These are phyloP conservation scores for Alopecurus myosuroides DNA, from an alignment of 176 grass and related monocot genomes.

Conservation along the genomic window DNA sequence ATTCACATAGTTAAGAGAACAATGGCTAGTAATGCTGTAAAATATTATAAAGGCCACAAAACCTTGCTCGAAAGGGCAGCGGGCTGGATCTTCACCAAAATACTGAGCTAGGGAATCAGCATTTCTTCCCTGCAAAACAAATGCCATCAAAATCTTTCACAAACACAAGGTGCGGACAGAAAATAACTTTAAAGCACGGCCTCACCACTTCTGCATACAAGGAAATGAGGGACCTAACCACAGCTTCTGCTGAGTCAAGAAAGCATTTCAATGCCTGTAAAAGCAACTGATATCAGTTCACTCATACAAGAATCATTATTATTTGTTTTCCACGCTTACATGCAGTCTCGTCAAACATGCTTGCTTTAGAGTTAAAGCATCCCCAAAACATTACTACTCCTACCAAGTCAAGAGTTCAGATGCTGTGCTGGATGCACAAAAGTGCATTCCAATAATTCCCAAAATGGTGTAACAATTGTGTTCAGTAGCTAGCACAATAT, in stretches of 20 bases:
- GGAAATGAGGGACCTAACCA: conserved; percentile 86
- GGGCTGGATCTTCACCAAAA: conserved; percentile 99
- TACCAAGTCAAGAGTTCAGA: neutral
- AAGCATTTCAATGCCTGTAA: conserved; percentile 89
- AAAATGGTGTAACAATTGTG: neutral
- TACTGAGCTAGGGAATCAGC: conserved; percentile 97
- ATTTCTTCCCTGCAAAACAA: conserved; percentile 75
- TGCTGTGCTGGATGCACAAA: neutral
- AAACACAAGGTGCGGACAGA: neutral
- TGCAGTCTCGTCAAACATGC: neutral
- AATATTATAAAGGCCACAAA: conserved; percentile 15
- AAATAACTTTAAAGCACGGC: conserved; percentile 19
- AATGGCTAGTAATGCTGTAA: conserved; percentile 6
- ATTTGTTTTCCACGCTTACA: neutral
- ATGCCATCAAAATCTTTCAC: conserved; percentile 15
- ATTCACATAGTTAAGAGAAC: neutral
- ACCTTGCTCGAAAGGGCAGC: conserved; percentile 98
- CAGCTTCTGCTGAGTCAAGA: conserved; percentile 94
- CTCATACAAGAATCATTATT: conserved; percentile 7
- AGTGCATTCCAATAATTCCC: neutral
- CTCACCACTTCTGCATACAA: conserved; percentile 98
- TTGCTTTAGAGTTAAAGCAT: neutral
- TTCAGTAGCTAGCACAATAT: neutral
- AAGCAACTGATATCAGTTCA: conserved; percentile 11
- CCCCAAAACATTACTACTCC: neutral